A percentile compares a stretch with the other conserved stretches of the same genome.
Evolutionary conservation across 2,329 filamentous ascomycete species (phyloP).

Genomic region (Sporothrix euskadiensis): DNA sequence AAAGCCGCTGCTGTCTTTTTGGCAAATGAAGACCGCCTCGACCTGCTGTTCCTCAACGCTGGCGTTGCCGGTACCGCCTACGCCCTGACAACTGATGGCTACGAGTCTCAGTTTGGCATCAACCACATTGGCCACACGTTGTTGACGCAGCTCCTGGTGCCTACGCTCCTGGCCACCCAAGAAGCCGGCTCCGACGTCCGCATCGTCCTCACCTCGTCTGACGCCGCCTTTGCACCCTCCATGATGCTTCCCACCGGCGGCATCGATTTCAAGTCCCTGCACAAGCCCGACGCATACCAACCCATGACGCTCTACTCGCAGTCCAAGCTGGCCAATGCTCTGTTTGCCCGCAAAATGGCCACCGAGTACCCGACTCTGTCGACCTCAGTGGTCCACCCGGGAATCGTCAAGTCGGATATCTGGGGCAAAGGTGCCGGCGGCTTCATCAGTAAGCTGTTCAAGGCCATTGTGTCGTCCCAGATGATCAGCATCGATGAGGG

Average conservation of each 20-base stretch:
- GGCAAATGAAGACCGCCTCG: constrained; percentile 40
- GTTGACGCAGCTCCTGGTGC: constrained; percentile 43
- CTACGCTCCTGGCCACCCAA: constrained; percentile 32
- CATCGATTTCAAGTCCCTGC: constrained; percentile 28
- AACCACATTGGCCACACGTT: constrained; percentile 52
- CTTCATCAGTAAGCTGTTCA: constrained; percentile 2
- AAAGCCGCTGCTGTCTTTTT: constrained; percentile 44
- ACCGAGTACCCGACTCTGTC: constrained; percentile 36
- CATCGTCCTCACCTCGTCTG: background rate
- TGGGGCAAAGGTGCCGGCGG: background rate
- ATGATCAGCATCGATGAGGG: constrained; percentile 37
- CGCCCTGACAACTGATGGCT: constrained; percentile 45
- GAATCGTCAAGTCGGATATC: constrained; percentile 20
- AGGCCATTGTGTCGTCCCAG: constrained; percentile 25
- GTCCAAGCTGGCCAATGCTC: constrained; percentile 42
- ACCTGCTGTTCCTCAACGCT: constrained; percentile 51
- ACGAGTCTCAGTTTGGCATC: constrained; percentile 50
- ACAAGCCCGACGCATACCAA: constrained; percentile 31
- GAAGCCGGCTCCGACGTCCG: background rate
- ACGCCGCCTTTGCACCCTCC: background rate
- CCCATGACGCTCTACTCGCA: constrained; percentile 44
- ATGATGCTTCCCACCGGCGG: constrained; percentile 1
- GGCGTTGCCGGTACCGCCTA: constrained; percentile 46
- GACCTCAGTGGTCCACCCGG: constrained; percentile 29
- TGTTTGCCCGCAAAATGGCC: constrained; percentile 39